Base-by-base conservation (phyloP, 805 yeast species). In the Candida easanensis region DNA sequence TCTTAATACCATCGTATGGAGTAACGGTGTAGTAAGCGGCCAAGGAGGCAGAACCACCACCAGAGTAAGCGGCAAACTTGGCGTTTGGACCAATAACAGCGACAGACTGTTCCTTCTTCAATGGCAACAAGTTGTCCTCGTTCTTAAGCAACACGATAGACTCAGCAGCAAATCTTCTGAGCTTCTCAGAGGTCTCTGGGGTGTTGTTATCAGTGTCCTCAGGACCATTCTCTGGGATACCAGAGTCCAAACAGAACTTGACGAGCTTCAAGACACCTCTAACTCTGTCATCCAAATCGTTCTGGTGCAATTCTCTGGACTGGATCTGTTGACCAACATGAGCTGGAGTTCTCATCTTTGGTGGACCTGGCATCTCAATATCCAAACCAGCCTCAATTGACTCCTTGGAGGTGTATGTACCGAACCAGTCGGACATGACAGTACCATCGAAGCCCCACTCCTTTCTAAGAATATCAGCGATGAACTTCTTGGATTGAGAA, bases 311-410 rank as follows among this genome's bases (percentile, higher is more conserved):
- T 69, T 73, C 48, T 65, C 65, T 38, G 68, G 55, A 42, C 46
- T 46, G n/a, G 73, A 65, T 19, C 68, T 66, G 56, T 70, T 46
- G 53, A 4, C 27, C 74, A 11, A 64, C 49, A n/a, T 73, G 61
- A 4, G 68, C 61, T 21, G 58, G 54, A 0, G 57, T 58, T 49
- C 71, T 62, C 61, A 80, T 69, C 39, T 70, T 61, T 4, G 80
- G 62, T 10, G 78, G 75, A 21, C 85, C 85, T 0, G 86, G 86
- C 81, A 77, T 76, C 57, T 80, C 85, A 50, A 80, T 60, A 54
- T 77, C 80, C 40, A 80, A 63, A 3, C 84, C 84, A 21, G 77
- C 76, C 25, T 70, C 66, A 33, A 78, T 57, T 8, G 80, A 53
- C 36, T 65, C 71, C 36, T 63, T 65, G 38, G 64, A 62, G 11